A percentile compares a stretch with the other conserved stretches of the same genome.
Conservation (phyloP, 129 eudicot species). For the Tanacetum coccineum region DNA sequence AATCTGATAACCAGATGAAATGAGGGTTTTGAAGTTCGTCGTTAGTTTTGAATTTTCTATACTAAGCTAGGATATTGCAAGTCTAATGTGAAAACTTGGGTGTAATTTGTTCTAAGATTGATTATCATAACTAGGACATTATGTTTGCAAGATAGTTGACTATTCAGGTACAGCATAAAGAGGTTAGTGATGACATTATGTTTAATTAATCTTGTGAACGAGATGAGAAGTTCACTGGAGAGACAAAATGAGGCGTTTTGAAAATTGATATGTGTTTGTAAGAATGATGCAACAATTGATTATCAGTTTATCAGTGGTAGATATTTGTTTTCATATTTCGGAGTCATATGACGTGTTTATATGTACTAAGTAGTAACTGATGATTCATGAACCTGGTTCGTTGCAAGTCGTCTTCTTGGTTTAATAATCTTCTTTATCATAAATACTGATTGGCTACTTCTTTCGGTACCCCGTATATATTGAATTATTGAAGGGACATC, state of each 20-base stretch:
- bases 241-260: background rate
- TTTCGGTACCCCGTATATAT: background rate
- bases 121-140: background rate
- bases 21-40: too few relatives aligned
- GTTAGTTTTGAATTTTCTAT: too few relatives aligned
- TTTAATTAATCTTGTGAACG: background rate
- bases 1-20: too few relatives aligned
- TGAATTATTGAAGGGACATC: background rate
- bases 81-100: too few relatives aligned
- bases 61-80: too few relatives aligned
- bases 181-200: background rate
- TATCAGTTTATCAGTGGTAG: background rate
- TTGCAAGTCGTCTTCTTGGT: slow-evolving; percentile 4
- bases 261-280: slow-evolving; percentile 1
- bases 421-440: background rate
- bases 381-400: background rate
- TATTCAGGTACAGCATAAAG: background rate
- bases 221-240: background rate
- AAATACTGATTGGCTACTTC: background rate
- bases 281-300: background rate
- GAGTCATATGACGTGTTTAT: background rate
- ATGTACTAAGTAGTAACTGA: background rate
- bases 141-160: background rate
- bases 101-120: too few relatives aligned
- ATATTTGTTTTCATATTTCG: background rate